Evolutionary conservation across 768 basidiomycete genomes (phyloP).

Genomic region (Phlebiopsis flavidoalba): DNA sequence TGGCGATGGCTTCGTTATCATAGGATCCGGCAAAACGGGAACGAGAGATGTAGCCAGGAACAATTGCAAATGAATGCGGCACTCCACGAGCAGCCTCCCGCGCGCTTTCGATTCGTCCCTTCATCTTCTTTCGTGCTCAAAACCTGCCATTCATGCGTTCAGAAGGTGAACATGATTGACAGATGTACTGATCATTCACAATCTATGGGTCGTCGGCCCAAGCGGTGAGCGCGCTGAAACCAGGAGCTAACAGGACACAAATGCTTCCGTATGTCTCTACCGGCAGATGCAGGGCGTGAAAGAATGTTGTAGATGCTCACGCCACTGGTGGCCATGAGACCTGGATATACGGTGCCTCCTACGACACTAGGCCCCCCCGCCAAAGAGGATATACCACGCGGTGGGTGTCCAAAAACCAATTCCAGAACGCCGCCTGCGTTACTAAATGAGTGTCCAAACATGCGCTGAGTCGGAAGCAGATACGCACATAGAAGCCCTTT

Average conservation of each 20-base stretch:
- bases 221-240: constrained; percentile 94
- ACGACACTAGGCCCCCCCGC: constrained; percentile 99
- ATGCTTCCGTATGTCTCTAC: constrained; percentile 92
- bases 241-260: constrained; percentile 94
- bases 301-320: constrained; percentile 92
- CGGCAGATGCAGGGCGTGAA: constrained; percentile 82
- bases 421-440: constrained; percentile 96
- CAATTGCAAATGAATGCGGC: constrained; percentile 98
- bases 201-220: constrained; percentile 96
- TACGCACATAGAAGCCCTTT: constrained; percentile 90
- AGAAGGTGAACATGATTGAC: not conserved
- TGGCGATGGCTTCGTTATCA: constrained; percentile 99
- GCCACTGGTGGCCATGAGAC: constrained; percentile 96
- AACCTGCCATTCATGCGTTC: constrained; percentile 49
- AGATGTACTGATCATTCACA: constrained; percentile 47
- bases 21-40: constrained; percentile 99
- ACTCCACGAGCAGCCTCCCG: constrained; percentile 95
- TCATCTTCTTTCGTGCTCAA: constrained; percentile 95
- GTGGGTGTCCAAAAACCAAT: constrained; percentile 99
- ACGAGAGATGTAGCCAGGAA: constrained; percentile 97
- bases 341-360: constrained; percentile 97
- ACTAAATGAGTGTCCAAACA: not conserved
- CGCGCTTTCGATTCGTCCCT: constrained; percentile 88
- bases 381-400: constrained; percentile 97
- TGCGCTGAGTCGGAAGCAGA: not conserved